Evolutionary conservation across 2,329 filamentous ascomycete species (phyloP).

Genomic region (Pseudogymnoascus sp.): DNA sequence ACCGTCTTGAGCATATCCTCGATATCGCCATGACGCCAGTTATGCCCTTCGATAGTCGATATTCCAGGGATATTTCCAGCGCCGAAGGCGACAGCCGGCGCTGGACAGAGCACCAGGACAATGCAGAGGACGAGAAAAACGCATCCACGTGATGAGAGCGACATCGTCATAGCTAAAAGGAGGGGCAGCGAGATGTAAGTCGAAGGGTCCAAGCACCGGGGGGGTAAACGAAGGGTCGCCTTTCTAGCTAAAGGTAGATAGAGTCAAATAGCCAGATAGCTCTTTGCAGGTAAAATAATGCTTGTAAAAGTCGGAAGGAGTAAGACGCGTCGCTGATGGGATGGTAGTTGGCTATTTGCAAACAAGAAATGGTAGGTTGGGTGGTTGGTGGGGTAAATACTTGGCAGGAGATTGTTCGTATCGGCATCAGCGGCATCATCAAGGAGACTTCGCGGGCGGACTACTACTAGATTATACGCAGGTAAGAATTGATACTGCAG

Average conservation of each 20-base stretch:
- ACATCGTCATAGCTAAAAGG: slow-evolving; percentile 3
- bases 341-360: not conserved
- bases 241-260: not conserved
- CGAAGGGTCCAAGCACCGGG: not conserved
- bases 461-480: not conserved
- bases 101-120: slow-evolving; percentile 48
- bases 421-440: not conserved
- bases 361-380: not conserved
- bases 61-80: slow-evolving; percentile 65
- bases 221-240: not conserved
- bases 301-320: not conserved
- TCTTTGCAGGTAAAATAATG: not conserved
- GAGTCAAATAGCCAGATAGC: not conserved
- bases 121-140: slow-evolving; percentile 43
- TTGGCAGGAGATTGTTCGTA: not conserved
- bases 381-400: not conserved
- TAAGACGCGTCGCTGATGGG: not conserved
- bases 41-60: slow-evolving; percentile 42
- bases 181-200: not conserved
- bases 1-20: slow-evolving; percentile 74
- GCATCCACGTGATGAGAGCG: slow-evolving; percentile 17
- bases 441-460: too few species aligned
- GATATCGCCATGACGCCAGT: slow-evolving; percentile 46
- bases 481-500: not conserved
- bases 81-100: slow-evolving; percentile 52